Conservation (phyloP, 1,284 basidiomycete genomes). For the Thecaphora frezii region DNA sequence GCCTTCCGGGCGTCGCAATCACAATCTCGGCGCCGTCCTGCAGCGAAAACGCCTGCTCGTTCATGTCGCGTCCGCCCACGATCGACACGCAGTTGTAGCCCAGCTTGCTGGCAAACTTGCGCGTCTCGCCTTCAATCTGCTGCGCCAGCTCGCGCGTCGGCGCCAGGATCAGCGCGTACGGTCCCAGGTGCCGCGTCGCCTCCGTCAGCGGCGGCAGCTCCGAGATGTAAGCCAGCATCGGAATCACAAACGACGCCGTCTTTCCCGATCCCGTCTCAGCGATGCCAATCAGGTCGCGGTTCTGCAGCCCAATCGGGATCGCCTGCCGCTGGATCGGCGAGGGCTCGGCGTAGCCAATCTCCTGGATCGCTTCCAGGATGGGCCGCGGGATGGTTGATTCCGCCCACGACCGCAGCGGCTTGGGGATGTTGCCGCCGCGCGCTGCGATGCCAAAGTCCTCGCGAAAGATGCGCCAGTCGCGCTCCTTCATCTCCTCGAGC, state of each 20-base stretch:
- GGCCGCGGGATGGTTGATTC: slow-evolving; percentile 80
- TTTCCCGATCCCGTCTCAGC: slow-evolving; percentile 95
- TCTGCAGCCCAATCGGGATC: slow-evolving; percentile 93
- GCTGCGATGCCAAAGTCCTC: slow-evolving; percentile 97
- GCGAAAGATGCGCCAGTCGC: slow-evolving; percentile 98
- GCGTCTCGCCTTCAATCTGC: slow-evolving; percentile 90
- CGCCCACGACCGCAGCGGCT: slow-evolving; percentile 85
- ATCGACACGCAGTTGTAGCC: slow-evolving; percentile 94
- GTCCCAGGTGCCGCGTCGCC: slow-evolving; percentile 87
- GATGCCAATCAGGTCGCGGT: slow-evolving; percentile 94
- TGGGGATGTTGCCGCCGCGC: slow-evolving; percentile 83
- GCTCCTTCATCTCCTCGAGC: slow-evolving; percentile 88
- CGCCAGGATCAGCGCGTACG: slow-evolving; percentile 88
- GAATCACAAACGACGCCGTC: slow-evolving; percentile 98
- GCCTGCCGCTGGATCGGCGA: slow-evolving; percentile 96
- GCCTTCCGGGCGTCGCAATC: slow-evolving; percentile 94
- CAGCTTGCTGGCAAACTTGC: slow-evolving; percentile 83
- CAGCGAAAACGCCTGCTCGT: slow-evolving; percentile 94
- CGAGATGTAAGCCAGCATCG: slow-evolving; percentile 92
- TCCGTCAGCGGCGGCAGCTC: slow-evolving; percentile 81
- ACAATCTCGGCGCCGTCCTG: slow-evolving; percentile 95
- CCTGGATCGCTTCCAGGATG: slow-evolving; percentile 81
- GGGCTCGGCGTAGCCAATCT: slow-evolving; percentile 93
- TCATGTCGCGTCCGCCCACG: slow-evolving; percentile 87
- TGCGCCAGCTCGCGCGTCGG: slow-evolving; percentile 97